These are phyloP conservation scores for Trametes pubescens DNA, from an alignment of 1,284 basidiomycete species.

Conservation along the genomic window DNA sequence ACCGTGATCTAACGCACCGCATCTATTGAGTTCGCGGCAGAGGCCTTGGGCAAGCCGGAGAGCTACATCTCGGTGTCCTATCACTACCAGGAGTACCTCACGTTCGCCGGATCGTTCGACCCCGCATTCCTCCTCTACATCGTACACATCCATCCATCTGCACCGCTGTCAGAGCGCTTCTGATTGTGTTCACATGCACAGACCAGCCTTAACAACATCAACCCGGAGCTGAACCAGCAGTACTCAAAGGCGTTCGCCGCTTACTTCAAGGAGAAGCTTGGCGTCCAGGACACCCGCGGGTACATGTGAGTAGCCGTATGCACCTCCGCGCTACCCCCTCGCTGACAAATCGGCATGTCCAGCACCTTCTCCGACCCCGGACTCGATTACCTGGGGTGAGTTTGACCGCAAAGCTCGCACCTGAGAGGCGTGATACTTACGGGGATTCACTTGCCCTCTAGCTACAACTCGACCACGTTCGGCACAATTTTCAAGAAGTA, in stretches of 20 bases:
- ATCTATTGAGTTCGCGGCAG: conserved; percentile 53
- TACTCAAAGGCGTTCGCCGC: conserved; percentile 65
- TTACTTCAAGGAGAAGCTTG: conserved; percentile 62
- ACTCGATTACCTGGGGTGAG: conserved; percentile 61
- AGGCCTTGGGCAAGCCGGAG: conserved; percentile 62
- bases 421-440: background rate
- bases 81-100: conserved; percentile 62
- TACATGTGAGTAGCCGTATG: conserved; percentile 55
- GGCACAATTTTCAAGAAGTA: conserved; percentile 1
- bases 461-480: conserved; percentile 9
- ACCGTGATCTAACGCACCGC: background rate
- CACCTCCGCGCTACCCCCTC: background rate
- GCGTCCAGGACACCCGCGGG: conserved; percentile 57
- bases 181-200: conserved; percentile 35
- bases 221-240: conserved; percentile 52
- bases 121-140: conserved; percentile 66
- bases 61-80: conserved; percentile 58
- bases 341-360: background rate
- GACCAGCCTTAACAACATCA: conserved; percentile 66
- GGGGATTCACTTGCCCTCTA: background rate
- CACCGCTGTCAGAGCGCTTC: background rate
- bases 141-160: conserved; percentile 46
- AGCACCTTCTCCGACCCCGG: conserved; percentile 70
- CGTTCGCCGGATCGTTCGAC: conserved; percentile 67
- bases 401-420: conserved; percentile 4